Base-by-base conservation (phyloP, 768 basidiomycete genomes). In the Russula sp. region DNA sequence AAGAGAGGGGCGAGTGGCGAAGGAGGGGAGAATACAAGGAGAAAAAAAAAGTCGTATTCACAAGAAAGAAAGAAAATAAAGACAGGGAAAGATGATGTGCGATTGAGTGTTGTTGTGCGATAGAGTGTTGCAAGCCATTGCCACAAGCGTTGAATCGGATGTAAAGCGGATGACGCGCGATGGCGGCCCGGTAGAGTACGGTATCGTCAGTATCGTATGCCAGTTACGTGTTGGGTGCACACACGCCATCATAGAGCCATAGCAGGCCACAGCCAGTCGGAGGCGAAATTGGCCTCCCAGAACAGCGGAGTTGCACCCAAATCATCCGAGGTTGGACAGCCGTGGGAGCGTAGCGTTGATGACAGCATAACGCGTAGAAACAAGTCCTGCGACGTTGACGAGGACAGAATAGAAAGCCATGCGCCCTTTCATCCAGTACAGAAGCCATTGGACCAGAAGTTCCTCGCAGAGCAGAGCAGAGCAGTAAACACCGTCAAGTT, bases 161-260 rank as follows among this genome's bases (percentile, higher is more conserved):
- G 51, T 13, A 38, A 38, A n/a, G 14, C 38, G 38, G 38, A 38
- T 38, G 38, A 38, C 38, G 36, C 36, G 36, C n/a, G n/a, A 42
- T 22, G 51, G 34, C 59, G 60, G 60, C 51, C 59, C 59, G 59
- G 40, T 22, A 9, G n/a, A 22, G 22, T 13, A n/a, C n/a, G n/a
- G n/a, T n/a, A n/a, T n/a, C n/a, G n/a, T n/a, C n/a, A n/a, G n/a
- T n/a, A n/a, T n/a, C n/a, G n/a, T n/a, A n/a, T n/a, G n/a, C n/a
- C n/a, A n/a, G n/a, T n/a, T n/a, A n/a, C n/a, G 42, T 18, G 18
- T 42, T 42, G 42, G 5, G n/a, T n/a, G n/a, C 20, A 18, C 16
- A 42, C 42, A 42, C 42, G 34, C 42, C 42, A 13, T 13, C 14
- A 38, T n/a, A n/a, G n/a, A n/a, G n/a, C n/a, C n/a, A n/a, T n/a